Conservation (phyloP, 2,329 filamentous ascomycete species). For the Pseudodiploospora longispora region DNA sequence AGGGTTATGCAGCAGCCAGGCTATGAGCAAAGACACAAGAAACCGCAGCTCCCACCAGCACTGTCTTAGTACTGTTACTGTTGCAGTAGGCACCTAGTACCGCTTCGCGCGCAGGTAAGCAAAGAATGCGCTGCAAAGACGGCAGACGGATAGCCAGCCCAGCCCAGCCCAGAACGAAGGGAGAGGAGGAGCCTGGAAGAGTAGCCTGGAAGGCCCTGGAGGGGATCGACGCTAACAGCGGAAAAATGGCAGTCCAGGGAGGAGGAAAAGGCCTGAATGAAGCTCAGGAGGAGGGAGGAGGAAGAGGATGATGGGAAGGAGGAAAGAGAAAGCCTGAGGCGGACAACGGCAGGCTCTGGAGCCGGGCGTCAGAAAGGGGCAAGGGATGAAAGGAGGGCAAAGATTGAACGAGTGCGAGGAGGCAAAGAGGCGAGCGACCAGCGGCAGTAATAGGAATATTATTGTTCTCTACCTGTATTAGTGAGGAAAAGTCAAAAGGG, state of each 20-base stretch:
- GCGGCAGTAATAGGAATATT: slow-evolving; percentile 1
- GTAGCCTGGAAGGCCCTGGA: too few species aligned
- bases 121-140: too few species aligned
- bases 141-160: too few species aligned
- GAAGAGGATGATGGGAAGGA: slow-evolving; percentile 1
- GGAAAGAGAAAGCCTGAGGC: slow-evolving; percentile 1
- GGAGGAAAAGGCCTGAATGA: slow-evolving; percentile 7
- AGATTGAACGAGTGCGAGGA: slow-evolving; percentile 3
- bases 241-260: background rate
- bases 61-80: too few species aligned
- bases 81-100: too few species aligned
- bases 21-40: too few species aligned
- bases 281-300: slow-evolving; percentile 9
- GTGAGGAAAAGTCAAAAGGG: slow-evolving; percentile 2
- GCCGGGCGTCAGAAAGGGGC: too few species aligned
- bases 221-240: too few species aligned
- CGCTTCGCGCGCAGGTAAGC: too few species aligned
- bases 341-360: background rate
- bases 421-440: background rate
- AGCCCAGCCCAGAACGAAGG: too few species aligned
- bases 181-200: too few species aligned
- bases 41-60: too few species aligned
- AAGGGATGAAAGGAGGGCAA: slow-evolving; percentile 3
- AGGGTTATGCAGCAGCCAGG: background rate
- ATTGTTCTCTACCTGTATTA: slow-evolving; percentile 2